phyloP scores from a whole-genome alignment of 2,329 filamentous ascomycete genomes.

The Pseudogymnoascus verrucosus region DNA sequence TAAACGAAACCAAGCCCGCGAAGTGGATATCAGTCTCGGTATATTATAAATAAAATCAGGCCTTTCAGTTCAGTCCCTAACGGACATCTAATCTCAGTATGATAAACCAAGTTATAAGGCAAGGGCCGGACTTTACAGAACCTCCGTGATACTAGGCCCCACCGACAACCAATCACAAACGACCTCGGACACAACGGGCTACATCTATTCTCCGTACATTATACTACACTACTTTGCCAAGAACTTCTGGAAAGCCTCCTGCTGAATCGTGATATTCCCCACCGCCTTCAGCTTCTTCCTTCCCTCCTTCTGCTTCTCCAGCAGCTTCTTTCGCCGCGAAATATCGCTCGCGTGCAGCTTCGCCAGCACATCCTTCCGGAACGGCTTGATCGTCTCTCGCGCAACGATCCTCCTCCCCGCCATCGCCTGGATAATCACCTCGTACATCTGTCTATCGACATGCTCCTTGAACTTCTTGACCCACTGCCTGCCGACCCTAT shows the following conservation, averaged over 20 bases:
- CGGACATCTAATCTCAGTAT: too few relatives aligned
- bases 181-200: neutral
- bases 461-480: slow-evolving; percentile 95
- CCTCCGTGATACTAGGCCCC: neutral
- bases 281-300: slow-evolving; percentile 77
- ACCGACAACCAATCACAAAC: neutral
- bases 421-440: slow-evolving; percentile 88
- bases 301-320: slow-evolving; percentile 96
- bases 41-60: too few relatives aligned
- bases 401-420: slow-evolving; percentile 78
- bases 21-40: too few relatives aligned
- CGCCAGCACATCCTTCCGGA: slow-evolving; percentile 86
- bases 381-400: slow-evolving; percentile 91
- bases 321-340: slow-evolving; percentile 69
- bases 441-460: slow-evolving; percentile 93
- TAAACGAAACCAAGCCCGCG: too few relatives aligned
- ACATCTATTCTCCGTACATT: neutral
- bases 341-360: slow-evolving; percentile 92
- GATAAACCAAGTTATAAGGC: neutral
- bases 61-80: too few relatives aligned
- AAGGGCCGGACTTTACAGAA: neutral
- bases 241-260: slow-evolving; percentile 91
- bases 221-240: slow-evolving; percentile 57
- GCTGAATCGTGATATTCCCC: slow-evolving; percentile 92
- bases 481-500: slow-evolving; percentile 77